Conservation (phyloP, 805 yeast genomes). For the Starmerella kuoi region DNA sequence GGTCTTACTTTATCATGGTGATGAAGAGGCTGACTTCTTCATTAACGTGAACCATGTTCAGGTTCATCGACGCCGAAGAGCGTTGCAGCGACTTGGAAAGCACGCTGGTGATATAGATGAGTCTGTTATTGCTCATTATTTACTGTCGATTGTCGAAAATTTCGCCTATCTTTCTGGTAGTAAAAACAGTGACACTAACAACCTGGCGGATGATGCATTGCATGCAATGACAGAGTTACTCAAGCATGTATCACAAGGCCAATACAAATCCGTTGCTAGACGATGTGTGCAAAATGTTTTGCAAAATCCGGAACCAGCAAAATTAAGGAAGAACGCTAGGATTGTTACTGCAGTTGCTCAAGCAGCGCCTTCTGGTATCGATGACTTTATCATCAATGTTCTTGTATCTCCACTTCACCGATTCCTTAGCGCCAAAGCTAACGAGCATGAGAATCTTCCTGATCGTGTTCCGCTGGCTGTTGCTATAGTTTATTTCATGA, state of each 20-base stretch:
- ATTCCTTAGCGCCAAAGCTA: conserved; percentile 35
- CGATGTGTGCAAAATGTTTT: conserved; percentile 47
- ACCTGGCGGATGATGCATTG: conserved; percentile 38
- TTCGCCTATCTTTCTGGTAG: conserved; percentile 44
- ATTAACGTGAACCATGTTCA: conserved; percentile 71
- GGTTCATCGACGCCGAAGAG: conserved; percentile 71
- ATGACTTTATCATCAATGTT: conserved; percentile 40
- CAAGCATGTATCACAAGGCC: conserved; percentile 57
- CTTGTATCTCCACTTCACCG: conserved; percentile 51
- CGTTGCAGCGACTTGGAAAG: conserved; percentile 46
- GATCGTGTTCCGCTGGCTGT: conserved; percentile 70
- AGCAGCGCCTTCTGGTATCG: conserved; percentile 13
- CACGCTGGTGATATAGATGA: conserved; percentile 32
- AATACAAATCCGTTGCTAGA: conserved; percentile 59
- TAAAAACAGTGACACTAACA: conserved; percentile 28
- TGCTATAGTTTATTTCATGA: conserved; percentile 56
- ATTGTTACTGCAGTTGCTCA: conserved; percentile 30
- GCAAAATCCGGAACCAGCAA: conserved; percentile 29
- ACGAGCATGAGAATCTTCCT: conserved; percentile 70
- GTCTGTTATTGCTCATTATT: conserved; percentile 57
- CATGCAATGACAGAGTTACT: conserved; percentile 48
- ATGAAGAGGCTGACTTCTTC: conserved; percentile 76
- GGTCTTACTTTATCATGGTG: conserved; percentile 47
- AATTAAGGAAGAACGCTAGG: conserved; percentile 44
- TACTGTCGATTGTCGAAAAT: conserved; percentile 76